phyloP scores from a whole-genome alignment of 2,329 filamentous ascomycete species.

The Chrysoporthe cubensis region DNA sequence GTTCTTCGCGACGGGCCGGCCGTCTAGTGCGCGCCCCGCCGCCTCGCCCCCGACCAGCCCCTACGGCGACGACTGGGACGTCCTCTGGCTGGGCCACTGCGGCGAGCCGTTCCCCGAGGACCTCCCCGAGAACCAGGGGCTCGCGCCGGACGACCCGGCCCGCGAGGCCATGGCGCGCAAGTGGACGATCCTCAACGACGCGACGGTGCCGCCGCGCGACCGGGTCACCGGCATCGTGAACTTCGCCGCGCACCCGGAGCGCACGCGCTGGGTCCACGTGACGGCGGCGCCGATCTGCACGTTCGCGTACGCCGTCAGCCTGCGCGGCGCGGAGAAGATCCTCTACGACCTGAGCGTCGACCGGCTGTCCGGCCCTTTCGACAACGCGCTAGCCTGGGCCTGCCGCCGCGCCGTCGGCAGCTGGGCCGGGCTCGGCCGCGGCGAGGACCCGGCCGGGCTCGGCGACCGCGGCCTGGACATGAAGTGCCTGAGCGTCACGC shows the following conservation, averaged over 20 bases:
- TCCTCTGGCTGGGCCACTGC: constrained; percentile 58
- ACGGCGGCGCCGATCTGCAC: constrained; percentile 44
- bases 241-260: constrained; percentile 35
- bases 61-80: constrained; percentile 57
- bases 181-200: constrained; percentile 33
- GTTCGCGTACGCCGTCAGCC: constrained; percentile 41
- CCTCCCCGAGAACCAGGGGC: constrained; percentile 21
- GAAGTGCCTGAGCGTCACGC: constrained; percentile 41
- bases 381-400: constrained; percentile 39
- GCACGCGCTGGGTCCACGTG: constrained; percentile 43
- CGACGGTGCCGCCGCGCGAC: constrained; percentile 34
- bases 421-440: constrained; percentile 25
- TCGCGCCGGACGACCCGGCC: constrained; percentile 17
- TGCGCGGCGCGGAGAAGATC: constrained; percentile 33
- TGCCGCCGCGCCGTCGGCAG: constrained; percentile 37
- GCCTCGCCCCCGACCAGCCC: constrained; percentile 19
- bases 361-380: constrained; percentile 36
- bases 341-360: constrained; percentile 38
- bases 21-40: constrained; percentile 22
- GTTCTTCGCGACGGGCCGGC: constrained; percentile 24
- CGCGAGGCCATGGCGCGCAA: constrained; percentile 23
- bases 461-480: constrained; percentile 36
- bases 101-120: constrained; percentile 40
- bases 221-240: constrained; percentile 35
- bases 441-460: constrained; percentile 18